Conservation (phyloP, 495 filamentous ascomycete genomes). For the Sordaria brevicollis region DNA sequence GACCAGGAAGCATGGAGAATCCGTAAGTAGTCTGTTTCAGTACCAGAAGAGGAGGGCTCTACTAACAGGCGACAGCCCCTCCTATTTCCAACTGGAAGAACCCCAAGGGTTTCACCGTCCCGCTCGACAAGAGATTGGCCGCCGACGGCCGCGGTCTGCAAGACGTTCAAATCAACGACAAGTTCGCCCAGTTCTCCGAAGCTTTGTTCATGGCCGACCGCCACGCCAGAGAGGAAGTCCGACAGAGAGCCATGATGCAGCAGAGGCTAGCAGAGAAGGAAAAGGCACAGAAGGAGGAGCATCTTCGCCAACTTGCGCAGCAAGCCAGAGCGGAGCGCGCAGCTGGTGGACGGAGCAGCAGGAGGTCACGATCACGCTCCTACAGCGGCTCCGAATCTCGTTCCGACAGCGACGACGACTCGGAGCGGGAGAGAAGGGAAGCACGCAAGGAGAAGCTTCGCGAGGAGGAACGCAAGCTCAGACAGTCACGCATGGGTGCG, state of each 20-base stretch:
- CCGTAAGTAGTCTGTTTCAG: slow-evolving; percentile 4
- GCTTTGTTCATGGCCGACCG: slow-evolving; percentile 88
- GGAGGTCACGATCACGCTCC: slow-evolving; percentile 39
- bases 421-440: slow-evolving; percentile 66
- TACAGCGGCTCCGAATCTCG: slow-evolving; percentile 47
- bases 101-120: slow-evolving; percentile 94
- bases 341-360: slow-evolving; percentile 33
- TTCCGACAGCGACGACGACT: slow-evolving; percentile 51
- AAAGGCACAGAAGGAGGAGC: slow-evolving; percentile 84
- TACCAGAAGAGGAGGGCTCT: background rate
- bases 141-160: slow-evolving; percentile 87
- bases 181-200: slow-evolving; percentile 94
- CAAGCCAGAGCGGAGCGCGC: slow-evolving; percentile 78
- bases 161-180: slow-evolving; percentile 97
- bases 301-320: slow-evolving; percentile 79
- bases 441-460: slow-evolving; percentile 66
- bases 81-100: slow-evolving; percentile 99
- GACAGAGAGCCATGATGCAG: slow-evolving; percentile 88
- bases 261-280: slow-evolving; percentile 96
- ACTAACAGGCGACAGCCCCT: slow-evolving; percentile 38
- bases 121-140: slow-evolving; percentile 92
- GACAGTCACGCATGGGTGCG: slow-evolving; percentile 91
- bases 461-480: slow-evolving; percentile 79
- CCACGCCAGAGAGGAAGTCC: slow-evolving; percentile 91
- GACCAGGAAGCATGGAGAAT: slow-evolving; percentile 98